Evolutionary conservation across 441 rosid species (phyloP), one percentile per base, ranked within the genome.

Genomic region (Bocquillonia castaneifolia): DNA sequence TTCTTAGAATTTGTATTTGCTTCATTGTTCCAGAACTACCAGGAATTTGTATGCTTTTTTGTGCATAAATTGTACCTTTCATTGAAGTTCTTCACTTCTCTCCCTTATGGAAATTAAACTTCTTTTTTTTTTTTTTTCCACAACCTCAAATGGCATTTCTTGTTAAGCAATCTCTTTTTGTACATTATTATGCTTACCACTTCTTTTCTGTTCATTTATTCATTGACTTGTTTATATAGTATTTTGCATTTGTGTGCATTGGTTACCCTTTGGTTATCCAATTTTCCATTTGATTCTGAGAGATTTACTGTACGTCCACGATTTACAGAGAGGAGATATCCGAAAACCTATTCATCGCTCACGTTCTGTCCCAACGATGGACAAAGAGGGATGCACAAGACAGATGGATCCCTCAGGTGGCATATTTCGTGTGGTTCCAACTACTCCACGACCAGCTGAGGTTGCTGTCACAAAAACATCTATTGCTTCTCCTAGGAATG

Each of bases 301-400:
- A 73, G 47, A 54, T 74, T 77, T 62, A n/a, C 44, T 40, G 73
- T 63, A 50, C 71, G 77, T 70, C 28, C 44, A 70, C 59, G 36
- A 65, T 74, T 76, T 69, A 63, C 93, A 94, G 99, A 87, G 83
- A 78, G 84, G 80, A 64, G 84, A 81, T 59, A 70, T 74, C 64
- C 66, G 61, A 76, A 45, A 66, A 64, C 85, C 94, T 56, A 87
- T 94, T 34, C 94, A 85, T 74, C 93, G 97, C 15, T 94, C 99
- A 60, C 94, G 59, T 54, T 94, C 99, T 32, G 96, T 95, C 55
- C 98, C 99, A 6, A 83, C 72, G 69, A 76, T 90, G 51, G 76
- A 66, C 74, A 81, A 92, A 83, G 90, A 86, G 40, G 92, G 81
- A 70, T 82, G 82, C 79, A 60, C 66, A 59, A 81, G 64, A 62